Evolutionary conservation across 2,329 filamentous ascomycete genomes (phyloP), one percentile per base, ranked within the genome.

Genomic region (Fusarium sp.): DNA sequence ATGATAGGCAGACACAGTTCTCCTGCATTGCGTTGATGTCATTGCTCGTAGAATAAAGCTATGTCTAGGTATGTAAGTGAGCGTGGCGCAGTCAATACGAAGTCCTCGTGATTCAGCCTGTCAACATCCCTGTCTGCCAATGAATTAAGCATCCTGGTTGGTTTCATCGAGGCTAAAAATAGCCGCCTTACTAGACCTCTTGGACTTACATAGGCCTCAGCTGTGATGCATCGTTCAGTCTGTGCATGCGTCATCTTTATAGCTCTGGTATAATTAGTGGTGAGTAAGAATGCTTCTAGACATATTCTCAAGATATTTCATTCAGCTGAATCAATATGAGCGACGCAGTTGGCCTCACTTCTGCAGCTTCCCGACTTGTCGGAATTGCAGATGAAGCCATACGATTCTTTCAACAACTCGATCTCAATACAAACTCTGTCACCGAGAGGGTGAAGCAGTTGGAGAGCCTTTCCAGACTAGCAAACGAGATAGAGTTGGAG

Each of bases 41-140:
- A 57, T 57, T 8, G 15, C 13, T 53, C 26, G n/a, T 3, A 50
- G 15, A n/a, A 53, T 24, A 39, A 8, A 7, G 26, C 26, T 8
- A 29, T 23, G 7, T 11, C 8, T 26, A 26, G 26, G n/a, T 26
- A n/a, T 15, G 16, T 9, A 20, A 55, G n/a, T 18, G 12, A 43
- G 48, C 29, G 54, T 57, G 54, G 54, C 54, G 54, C 46, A 57
- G 46, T 29, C 33, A 57, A 57, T 52, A 57, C 54, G 44, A 52
- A 29, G 28, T 16, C 28, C 26, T n/a, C 48, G 35, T 43, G 24
- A 43, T 24, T 16, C 37, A 23, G 16, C 47, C 10, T 49, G 18
- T 29, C 28, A 46, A 21, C 16, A 57, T 3, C 54, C 44, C 26
- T 57, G 54, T 2, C 26, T 57, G 54, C 2, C 44, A 2, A 18